These are phyloP conservation scores for Naegleria gruberi DNA, from an alignment of 208 protist genomes.

Conservation along the genomic window DNA sequence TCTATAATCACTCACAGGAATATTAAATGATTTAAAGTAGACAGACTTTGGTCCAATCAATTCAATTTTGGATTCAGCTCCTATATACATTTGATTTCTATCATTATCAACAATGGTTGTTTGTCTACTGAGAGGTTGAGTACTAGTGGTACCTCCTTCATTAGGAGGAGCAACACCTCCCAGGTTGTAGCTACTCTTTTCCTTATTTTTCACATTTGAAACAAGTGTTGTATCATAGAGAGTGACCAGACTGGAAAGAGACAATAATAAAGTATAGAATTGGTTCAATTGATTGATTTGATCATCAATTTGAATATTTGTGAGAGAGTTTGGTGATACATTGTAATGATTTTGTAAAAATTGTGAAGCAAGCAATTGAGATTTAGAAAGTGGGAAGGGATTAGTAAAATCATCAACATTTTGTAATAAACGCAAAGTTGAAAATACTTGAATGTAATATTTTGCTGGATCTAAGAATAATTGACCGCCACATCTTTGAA, in stretches of 20 bases:
- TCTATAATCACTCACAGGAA: background rate
- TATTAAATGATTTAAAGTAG: background rate
- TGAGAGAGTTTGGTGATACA: background rate
- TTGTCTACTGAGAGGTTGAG: background rate
- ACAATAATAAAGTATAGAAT: background rate
- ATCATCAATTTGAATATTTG: background rate
- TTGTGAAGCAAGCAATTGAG: background rate
- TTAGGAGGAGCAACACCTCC: too few species aligned
- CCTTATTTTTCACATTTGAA: background rate
- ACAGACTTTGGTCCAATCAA: background rate
- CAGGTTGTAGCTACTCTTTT: too few species aligned
- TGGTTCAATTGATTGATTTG: background rate
- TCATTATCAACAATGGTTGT: background rate
- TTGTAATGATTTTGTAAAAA: background rate
- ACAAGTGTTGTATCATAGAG: background rate
- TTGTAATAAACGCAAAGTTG: background rate
- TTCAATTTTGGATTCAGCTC: background rate
- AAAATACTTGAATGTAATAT: background rate
- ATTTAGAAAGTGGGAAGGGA: background rate
- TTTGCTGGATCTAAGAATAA: background rate
- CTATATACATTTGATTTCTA: too few species aligned
- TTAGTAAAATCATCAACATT: background rate
- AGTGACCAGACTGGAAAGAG: background rate
- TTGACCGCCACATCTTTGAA: background rate
- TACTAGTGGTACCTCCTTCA: too few species aligned